Conservation (phyloP, 176 grass and related monocot genomes). For the Musa troglodytarum region DNA sequence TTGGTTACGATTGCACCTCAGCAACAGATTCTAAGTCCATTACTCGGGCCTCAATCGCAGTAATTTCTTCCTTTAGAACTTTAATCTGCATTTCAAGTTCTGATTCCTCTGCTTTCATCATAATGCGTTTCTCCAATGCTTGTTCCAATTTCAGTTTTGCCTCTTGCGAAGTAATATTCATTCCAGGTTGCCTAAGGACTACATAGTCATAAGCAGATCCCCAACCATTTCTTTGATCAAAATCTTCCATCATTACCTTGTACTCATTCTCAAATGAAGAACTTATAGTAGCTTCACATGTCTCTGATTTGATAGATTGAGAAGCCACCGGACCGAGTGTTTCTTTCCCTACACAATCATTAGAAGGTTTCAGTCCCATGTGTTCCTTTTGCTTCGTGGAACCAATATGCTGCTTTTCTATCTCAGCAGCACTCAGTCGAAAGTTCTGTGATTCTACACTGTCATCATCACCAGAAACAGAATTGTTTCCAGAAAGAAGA, state of each 20-base stretch:
- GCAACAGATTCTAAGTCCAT: conserved; percentile 16
- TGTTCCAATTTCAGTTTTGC: conserved; percentile 8
- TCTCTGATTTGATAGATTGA: background rate
- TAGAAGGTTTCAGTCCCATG: background rate
- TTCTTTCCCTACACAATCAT: background rate
- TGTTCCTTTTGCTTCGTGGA: background rate
- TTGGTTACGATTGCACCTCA: conserved; percentile 10
- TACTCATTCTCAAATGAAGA: conserved; percentile 3
- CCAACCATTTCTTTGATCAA: background rate
- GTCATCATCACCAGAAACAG: conserved; percentile 1
- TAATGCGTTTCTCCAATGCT: background rate
- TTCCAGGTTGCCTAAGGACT: background rate
- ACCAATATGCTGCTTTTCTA: background rate
- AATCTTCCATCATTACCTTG: conserved; percentile 3
- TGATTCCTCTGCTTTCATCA: conserved; percentile 14
- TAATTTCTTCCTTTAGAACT: conserved; percentile 9
- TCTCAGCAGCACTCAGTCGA: background rate
- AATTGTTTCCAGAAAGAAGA: conserved; percentile 15
- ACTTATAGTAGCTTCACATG: background rate
- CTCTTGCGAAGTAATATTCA: background rate
- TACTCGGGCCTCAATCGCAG: conserved; percentile 12
- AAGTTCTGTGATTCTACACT: background rate
- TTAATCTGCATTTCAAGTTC: conserved; percentile 18
- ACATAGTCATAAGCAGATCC: background rate
- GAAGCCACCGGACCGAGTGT: background rate